Conservation (phyloP, 148 eudicot genomes). For the Rhododendron kiyosumense region DNA sequence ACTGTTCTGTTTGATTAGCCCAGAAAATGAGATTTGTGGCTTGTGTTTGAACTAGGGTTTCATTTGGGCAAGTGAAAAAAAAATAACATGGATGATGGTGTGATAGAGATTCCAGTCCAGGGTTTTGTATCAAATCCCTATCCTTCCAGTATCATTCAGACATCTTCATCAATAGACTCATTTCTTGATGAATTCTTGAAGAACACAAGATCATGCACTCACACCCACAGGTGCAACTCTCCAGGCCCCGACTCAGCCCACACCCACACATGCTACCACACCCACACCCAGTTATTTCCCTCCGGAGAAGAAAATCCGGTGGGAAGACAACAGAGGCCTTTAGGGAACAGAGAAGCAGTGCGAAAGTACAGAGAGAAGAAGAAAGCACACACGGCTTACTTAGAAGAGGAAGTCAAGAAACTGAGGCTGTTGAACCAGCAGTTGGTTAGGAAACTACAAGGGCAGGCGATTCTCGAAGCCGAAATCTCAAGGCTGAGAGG, state of each 20-base stretch:
- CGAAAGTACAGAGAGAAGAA: slow-evolving; percentile 68
- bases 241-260: slow-evolving; percentile 55
- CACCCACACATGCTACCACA: slow-evolving; percentile 60
- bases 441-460: slow-evolving; percentile 37
- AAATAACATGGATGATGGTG: slow-evolving; percentile 42
- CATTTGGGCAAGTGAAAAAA: not conserved
- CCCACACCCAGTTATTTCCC: slow-evolving; percentile 47
- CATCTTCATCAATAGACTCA: slow-evolving; percentile 29
- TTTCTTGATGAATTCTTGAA: slow-evolving; percentile 45
- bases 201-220: slow-evolving; percentile 45
- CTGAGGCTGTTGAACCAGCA: slow-evolving; percentile 43
- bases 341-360: slow-evolving; percentile 70
- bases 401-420: slow-evolving; percentile 65
- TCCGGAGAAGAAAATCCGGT: slow-evolving; percentile 13
- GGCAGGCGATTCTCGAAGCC: slow-evolving; percentile 40
- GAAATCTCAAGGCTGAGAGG: slow-evolving; percentile 45
- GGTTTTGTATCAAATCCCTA: slow-evolving; percentile 24
- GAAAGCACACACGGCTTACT: slow-evolving; percentile 53
- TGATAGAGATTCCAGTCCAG: slow-evolving; percentile 38
- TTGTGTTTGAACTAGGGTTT: not conserved
- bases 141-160: slow-evolving; percentile 17
- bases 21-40: not conserved
- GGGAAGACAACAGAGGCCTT: slow-evolving; percentile 26
- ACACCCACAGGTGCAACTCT: slow-evolving; percentile 63
- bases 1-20: not conserved